Evolutionary conservation across 192 early-diverging fungal species (phyloP).

Genomic region (Rhizophagus prolifer): DNA sequence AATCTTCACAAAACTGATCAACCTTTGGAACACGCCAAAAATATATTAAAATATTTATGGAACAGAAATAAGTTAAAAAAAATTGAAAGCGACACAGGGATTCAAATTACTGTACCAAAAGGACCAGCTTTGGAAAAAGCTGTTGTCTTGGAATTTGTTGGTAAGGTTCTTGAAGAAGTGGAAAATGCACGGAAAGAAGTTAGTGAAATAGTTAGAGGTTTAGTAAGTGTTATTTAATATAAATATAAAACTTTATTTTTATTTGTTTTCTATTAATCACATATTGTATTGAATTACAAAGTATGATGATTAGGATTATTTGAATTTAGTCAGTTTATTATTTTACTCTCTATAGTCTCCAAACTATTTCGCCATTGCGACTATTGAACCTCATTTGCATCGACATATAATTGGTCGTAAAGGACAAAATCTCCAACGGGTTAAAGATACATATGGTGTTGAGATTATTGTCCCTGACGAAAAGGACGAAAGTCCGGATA

Average conservation of each 20-base stretch:
- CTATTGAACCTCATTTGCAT: constrained; percentile 79
- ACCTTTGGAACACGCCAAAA: constrained; percentile 57
- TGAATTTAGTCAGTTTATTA: not conserved
- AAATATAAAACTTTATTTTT: not conserved
- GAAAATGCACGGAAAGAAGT: constrained; percentile 65
- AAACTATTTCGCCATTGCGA: constrained; percentile 61
- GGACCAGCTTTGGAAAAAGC: constrained; percentile 43
- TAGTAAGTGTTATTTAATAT: constrained; percentile 45
- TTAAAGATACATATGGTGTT: constrained; percentile 64
- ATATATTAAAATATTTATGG: constrained; percentile 75
- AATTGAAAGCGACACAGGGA: constrained; percentile 73
- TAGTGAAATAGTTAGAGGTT: constrained; percentile 51
- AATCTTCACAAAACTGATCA: constrained; percentile 51
- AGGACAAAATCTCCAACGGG: constrained; percentile 60
- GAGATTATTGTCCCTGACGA: constrained; percentile 79
- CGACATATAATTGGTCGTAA: constrained; percentile 64
- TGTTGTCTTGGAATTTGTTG: constrained; percentile 76
- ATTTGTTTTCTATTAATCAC: not conserved
- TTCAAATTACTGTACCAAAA: constrained; percentile 59
- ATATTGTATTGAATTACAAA: not conserved
- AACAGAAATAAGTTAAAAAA: constrained; percentile 68
- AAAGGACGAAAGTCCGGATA: constrained; percentile 62
- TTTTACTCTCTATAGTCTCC: constrained; percentile 39
- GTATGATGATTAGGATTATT: constrained; percentile 3
- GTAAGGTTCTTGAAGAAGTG: constrained; percentile 59